A percentile compares a stretch with the other conserved stretches of the same genome.
phyloP scores from a whole-genome alignment of 768 basidiomycete species.

The Rhizopogon roseolus region DNA sequence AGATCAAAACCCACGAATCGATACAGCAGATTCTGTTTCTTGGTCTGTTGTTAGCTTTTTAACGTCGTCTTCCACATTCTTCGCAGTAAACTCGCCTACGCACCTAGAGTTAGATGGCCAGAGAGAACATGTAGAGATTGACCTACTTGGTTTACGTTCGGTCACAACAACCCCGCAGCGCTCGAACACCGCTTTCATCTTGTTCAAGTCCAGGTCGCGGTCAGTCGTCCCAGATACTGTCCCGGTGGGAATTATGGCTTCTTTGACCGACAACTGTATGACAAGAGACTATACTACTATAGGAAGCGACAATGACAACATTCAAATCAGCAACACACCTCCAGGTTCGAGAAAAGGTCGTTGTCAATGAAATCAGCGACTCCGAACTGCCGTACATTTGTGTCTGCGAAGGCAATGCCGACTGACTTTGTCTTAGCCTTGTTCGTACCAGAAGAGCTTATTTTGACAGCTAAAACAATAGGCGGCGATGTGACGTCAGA shows the following conservation, averaged over 20 bases:
- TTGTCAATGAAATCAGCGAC: conserved; percentile 92
- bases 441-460: conserved; percentile 47
- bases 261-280: conserved; percentile 97
- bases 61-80: conserved; percentile 78
- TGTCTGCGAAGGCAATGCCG: conserved; percentile 90
- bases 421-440: conserved; percentile 68
- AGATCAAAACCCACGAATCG: background rate
- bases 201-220: conserved; percentile 83
- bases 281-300: conserved; percentile 65
- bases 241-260: conserved; percentile 81
- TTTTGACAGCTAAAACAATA: conserved; percentile 84
- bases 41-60: conserved; percentile 28
- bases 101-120: background rate
- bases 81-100: conserved; percentile 78
- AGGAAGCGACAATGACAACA: background rate
- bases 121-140: background rate
- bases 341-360: conserved; percentile 92
- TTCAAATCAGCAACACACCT: conserved; percentile 45
- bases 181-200: conserved; percentile 82
- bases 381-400: conserved; percentile 78
- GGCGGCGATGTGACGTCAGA: conserved; percentile 80
- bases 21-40: background rate
- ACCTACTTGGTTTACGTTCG: conserved; percentile 80
- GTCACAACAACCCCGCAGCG: conserved; percentile 89
- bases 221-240: conserved; percentile 68